Percentiles rank a stretch among this genome's conserved stretches.
These are phyloP conservation scores for Talaromyces sp. DNA, from an alignment of 2,329 filamentous ascomycete species.

Conservation along the genomic window DNA sequence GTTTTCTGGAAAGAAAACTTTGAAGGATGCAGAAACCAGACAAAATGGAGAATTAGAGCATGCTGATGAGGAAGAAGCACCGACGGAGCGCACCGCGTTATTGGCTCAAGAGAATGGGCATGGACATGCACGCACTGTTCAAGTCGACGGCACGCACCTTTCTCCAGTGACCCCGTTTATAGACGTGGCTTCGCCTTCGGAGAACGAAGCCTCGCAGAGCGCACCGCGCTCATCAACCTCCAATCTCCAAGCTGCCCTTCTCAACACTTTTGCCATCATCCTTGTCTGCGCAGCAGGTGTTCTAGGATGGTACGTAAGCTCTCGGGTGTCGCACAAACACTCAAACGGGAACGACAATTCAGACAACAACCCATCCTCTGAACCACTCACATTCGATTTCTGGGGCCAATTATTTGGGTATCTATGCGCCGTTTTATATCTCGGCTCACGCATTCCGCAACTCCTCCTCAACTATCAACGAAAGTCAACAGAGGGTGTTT, in stretches of 20 bases:
- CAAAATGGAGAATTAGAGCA: constrained; percentile 20
- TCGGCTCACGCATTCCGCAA: constrained; percentile 84
- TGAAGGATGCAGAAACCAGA: constrained; percentile 5
- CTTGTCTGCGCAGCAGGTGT: constrained; percentile 81
- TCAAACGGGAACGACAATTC: constrained; percentile 14
- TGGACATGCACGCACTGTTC: constrained; percentile 17
- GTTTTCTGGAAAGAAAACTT: constrained; percentile 27
- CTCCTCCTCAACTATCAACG: constrained; percentile 86
- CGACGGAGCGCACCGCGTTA: constrained; percentile 29
- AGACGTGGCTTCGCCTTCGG: constrained; percentile 34
- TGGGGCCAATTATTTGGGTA: constrained; percentile 91
- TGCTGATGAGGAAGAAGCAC: constrained; percentile 14
- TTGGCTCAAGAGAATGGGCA: constrained; percentile 22
- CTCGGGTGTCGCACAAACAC: constrained; percentile 31
- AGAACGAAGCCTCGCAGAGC: not conserved
- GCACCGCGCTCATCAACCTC: constrained; percentile 24
- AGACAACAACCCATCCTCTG: not conserved
- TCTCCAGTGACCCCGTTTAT: constrained; percentile 80
- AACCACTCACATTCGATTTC: constrained; percentile 60
- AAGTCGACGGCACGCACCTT: constrained; percentile 61
- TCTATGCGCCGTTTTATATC: constrained; percentile 81
- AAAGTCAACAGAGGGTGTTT: constrained; percentile 89
- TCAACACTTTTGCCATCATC: constrained; percentile 70
- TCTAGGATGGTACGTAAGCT: constrained; percentile 75
- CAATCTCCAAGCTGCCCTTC: constrained; percentile 50